Conservation (phyloP, 495 filamentous ascomycete genomes). For the Trichoderma orchidacearum region DNA sequence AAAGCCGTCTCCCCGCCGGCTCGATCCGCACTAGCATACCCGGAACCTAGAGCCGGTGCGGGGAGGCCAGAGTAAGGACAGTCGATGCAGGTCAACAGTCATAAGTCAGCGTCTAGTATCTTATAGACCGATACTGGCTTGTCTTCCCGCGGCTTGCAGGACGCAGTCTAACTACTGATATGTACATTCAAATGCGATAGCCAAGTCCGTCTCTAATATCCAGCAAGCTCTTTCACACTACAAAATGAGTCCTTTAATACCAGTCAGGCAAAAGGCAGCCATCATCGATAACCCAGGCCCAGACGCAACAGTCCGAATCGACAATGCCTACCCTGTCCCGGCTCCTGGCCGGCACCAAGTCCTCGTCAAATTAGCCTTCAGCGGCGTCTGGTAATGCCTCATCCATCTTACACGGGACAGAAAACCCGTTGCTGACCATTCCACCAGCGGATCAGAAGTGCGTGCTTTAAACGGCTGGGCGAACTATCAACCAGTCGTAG, state of each 20-base stretch:
- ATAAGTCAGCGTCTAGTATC: too few species aligned
- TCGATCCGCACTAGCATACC: not conserved
- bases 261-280: not conserved
- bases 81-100: too few species aligned
- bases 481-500: slow-evolving; percentile 29
- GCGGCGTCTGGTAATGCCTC: not conserved
- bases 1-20: not conserved
- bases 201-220: too few species aligned
- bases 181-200: too few species aligned
- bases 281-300: not conserved
- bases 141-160: too few species aligned
- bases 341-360: not conserved
- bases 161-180: too few species aligned
- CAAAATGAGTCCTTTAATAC: not conserved
- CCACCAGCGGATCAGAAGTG: not conserved
- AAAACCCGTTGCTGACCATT: not conserved
- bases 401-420: too few species aligned
- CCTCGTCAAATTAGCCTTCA: slow-evolving; percentile 1
- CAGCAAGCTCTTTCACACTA: too few species aligned
- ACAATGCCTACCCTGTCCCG: not conserved
- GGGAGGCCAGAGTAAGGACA: too few species aligned
- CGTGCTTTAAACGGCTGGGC: not conserved
- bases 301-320: not conserved
- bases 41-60: not conserved
- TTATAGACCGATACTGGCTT: too few species aligned